Evolutionary conservation across 306 rosid species (phyloP).

Genomic region (Prosopis cineraria): DNA sequence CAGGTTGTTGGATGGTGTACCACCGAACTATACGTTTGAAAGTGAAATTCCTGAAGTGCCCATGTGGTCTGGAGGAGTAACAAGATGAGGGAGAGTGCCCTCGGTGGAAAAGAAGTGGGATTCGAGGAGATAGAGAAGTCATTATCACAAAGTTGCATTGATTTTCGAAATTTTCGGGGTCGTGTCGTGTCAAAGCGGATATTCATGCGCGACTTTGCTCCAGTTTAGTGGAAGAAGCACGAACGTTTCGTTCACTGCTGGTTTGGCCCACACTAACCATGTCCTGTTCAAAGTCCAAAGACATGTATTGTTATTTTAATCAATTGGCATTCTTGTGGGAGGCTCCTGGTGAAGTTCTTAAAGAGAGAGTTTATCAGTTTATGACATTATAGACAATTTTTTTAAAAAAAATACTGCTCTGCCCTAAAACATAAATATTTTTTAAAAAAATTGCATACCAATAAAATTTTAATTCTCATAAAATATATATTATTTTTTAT

Average conservation of each 20-base stretch:
- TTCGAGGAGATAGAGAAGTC: neutral
- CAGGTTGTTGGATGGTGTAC: neutral
- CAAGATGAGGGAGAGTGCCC: neutral
- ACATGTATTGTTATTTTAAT: too few species aligned
- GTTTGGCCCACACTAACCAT: neutral
- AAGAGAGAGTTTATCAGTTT: too few species aligned
- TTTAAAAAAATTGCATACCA: too few species aligned
- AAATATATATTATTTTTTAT: too few species aligned
- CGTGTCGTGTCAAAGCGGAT: neutral
- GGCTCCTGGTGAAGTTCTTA: too few species aligned
- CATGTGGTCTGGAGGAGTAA: neutral
- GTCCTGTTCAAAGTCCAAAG: neutral
- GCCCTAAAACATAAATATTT: too few species aligned
- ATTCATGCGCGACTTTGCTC: neutral
- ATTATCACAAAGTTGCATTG: neutral
- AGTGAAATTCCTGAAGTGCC: neutral
- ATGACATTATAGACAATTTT: too few species aligned
- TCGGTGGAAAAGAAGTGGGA: neutral
- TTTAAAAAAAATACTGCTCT: too few species aligned
- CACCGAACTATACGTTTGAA: conserved; percentile 21
- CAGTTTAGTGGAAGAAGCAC: neutral
- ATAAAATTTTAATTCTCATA: too few species aligned
- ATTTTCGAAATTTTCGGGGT: neutral
- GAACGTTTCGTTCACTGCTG: too few species aligned
- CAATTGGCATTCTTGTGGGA: too few species aligned